Evolutionary conservation across 1,284 basidiomycete species (phyloP).

Genomic region (Cutaneotrichosporon dermatis): DNA sequence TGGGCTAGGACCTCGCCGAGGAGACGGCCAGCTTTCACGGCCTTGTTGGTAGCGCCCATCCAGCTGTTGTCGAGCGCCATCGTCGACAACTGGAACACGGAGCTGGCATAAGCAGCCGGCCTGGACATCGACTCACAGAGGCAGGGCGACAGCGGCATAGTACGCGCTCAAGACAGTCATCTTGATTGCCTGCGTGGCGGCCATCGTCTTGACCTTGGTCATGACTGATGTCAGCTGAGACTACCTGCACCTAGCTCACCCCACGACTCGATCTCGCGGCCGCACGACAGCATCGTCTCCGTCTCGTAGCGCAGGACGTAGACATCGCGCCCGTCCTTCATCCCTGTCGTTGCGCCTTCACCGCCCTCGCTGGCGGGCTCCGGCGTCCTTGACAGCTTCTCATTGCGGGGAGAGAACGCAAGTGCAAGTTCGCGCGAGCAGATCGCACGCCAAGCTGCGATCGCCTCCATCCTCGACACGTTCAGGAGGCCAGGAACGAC

Average conservation of each 20-base stretch:
- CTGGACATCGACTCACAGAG: conserved; percentile 37
- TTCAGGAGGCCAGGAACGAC: conserved; percentile 52
- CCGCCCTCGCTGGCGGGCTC: not conserved
- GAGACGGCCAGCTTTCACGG: conserved; percentile 54
- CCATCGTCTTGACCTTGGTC: conserved; percentile 46
- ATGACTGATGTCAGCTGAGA: conserved; percentile 13
- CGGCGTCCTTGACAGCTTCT: not conserved
- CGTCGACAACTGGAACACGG: conserved; percentile 43
- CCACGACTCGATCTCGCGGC: conserved; percentile 50
- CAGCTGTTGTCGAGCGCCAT: conserved; percentile 49
- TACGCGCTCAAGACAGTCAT: conserved; percentile 55
- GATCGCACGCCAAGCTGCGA: conserved; percentile 46
- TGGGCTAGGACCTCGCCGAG: conserved; percentile 56
- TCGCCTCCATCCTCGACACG: conserved; percentile 48
- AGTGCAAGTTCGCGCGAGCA: conserved; percentile 19
- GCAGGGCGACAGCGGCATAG: conserved; percentile 54
- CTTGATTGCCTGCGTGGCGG: conserved; percentile 54
- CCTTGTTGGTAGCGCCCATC: conserved; percentile 51
- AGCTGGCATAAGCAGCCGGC: conserved; percentile 36
- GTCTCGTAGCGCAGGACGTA: conserved; percentile 50
- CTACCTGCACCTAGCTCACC: no score
- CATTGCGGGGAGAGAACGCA: not conserved
- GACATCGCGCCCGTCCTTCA: conserved; percentile 49
- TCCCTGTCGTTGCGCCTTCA: conserved; percentile 10
- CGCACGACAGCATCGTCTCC: conserved; percentile 49